Percentiles rank a stretch among this genome's conserved stretches.
Evolutionary conservation across 495 filamentous ascomycete genomes (phyloP).

Genomic region (Friedmanniomyces simplex): DNA sequence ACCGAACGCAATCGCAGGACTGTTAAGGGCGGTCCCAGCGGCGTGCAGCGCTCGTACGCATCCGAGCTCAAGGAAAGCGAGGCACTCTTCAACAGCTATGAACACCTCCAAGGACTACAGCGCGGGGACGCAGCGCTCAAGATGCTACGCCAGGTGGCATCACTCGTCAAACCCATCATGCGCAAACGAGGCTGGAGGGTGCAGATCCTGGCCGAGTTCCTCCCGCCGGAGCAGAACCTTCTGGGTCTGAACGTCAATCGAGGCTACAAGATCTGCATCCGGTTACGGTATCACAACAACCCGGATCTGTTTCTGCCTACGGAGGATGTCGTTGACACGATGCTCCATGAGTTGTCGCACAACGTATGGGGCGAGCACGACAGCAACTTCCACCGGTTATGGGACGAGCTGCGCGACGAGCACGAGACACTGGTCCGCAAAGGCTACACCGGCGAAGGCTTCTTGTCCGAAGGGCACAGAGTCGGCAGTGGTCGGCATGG

Average conservation of each 20-base stretch:
- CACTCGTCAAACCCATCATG: slow-evolving; percentile 94
- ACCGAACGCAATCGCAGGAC: slow-evolving; percentile 9
- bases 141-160: slow-evolving; percentile 73
- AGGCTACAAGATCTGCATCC: slow-evolving; percentile 71
- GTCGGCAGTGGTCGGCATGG: slow-evolving; percentile 58
- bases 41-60: slow-evolving; percentile 19
- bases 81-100: slow-evolving; percentile 61
- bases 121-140: slow-evolving; percentile 70
- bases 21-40: slow-evolving; percentile 13
- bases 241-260: slow-evolving; percentile 69
- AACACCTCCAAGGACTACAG: slow-evolving; percentile 63
- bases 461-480: slow-evolving; percentile 62
- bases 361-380: slow-evolving; percentile 78
- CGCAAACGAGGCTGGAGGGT: slow-evolving; percentile 73
- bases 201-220: slow-evolving; percentile 72
- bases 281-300: slow-evolving; percentile 70
- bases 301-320: slow-evolving; percentile 67
- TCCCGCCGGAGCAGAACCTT: slow-evolving; percentile 61
- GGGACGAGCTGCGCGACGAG: slow-evolving; percentile 82
- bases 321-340: slow-evolving; percentile 75
- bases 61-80: slow-evolving; percentile 39
- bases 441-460: slow-evolving; percentile 89
- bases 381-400: slow-evolving; percentile 67
- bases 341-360: slow-evolving; percentile 95
- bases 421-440: slow-evolving; percentile 61